A percentile compares a stretch with the other conserved stretches of the same genome.
These are phyloP conservation scores for Auriscalpium vulgare DNA, from an alignment of 768 basidiomycete genomes.

Conservation along the genomic window DNA sequence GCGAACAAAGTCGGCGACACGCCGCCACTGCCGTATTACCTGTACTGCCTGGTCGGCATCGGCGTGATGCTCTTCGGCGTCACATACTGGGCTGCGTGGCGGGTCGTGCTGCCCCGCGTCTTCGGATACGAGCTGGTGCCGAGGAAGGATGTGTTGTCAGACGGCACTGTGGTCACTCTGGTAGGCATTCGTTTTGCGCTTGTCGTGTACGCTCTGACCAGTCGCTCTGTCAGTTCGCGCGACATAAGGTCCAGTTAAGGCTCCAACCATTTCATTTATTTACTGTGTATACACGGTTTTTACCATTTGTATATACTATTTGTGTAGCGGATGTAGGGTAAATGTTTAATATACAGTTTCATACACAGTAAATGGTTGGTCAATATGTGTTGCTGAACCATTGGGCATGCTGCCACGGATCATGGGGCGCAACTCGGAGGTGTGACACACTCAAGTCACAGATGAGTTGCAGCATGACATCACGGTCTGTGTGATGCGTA, in stretches of 20 bases:
- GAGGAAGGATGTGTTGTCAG: slow-evolving; percentile 38
- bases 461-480: too few species aligned
- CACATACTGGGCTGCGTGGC: slow-evolving; percentile 49
- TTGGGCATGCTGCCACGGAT: too few species aligned
- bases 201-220: neutral
- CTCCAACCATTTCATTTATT: too few species aligned
- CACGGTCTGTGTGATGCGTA: too few species aligned
- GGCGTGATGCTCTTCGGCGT: slow-evolving; percentile 38
- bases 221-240: neutral
- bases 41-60: slow-evolving; percentile 51
- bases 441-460: too few species aligned
- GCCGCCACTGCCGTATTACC: slow-evolving; percentile 51
- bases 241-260: neutral
- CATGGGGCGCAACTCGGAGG: too few species aligned
- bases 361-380: too few species aligned
- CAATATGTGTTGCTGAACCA: too few species aligned
- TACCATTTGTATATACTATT: too few species aligned
- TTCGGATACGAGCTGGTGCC: slow-evolving; percentile 42
- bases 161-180: slow-evolving; percentile 47
- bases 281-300: too few species aligned
- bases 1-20: slow-evolving; percentile 50
- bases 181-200: slow-evolving; percentile 20
- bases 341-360: too few species aligned
- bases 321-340: too few species aligned
- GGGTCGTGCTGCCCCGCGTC: slow-evolving; percentile 38